These are phyloP conservation scores for Cicer pinnatifidum DNA, from an alignment of 306 rosid species.

Conservation along the genomic window DNA sequence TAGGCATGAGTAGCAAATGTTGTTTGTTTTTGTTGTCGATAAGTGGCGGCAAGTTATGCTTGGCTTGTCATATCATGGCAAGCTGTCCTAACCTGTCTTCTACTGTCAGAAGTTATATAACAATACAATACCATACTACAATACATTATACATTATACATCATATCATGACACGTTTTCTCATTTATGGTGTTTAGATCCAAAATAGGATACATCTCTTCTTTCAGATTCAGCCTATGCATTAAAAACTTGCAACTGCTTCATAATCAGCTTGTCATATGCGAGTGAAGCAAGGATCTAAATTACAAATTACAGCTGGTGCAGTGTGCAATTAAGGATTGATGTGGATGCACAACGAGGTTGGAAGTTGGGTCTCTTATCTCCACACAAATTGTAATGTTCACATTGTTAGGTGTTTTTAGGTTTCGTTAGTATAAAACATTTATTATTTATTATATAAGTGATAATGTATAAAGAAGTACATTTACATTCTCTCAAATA, in stretches of 20 bases:
- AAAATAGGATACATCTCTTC: background rate
- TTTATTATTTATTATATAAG: too few relatives aligned
- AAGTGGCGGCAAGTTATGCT: slow-evolving; percentile 22
- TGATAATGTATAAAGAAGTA: too few relatives aligned
- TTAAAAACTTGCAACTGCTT: slow-evolving; percentile 33
- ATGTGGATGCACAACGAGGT: background rate
- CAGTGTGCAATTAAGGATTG: background rate
- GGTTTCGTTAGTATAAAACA: background rate
- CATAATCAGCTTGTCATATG: background rate
- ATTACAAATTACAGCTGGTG: background rate
- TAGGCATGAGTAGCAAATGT: background rate
- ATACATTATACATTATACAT: too few relatives aligned
- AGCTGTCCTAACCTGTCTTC: slow-evolving; percentile 21
- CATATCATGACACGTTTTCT: slow-evolving; percentile 26
- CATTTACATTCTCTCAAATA: too few relatives aligned
- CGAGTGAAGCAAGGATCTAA: slow-evolving; percentile 6
- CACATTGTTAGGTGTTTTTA: background rate
- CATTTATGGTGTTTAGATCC: slow-evolving; percentile 38
- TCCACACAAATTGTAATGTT: slow-evolving; percentile 31
- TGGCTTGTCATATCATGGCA: slow-evolving; percentile 10
- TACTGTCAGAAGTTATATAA: background rate
- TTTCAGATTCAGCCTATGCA: slow-evolving; percentile 3
- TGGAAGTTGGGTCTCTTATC: background rate
- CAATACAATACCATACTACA: background rate
- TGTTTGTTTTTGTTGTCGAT: background rate